Evolutionary conservation across 192 early-diverging fungal genomes (phyloP), one percentile per base, ranked within the genome.

Genomic region (Globomyces pollinis-pini): DNA sequence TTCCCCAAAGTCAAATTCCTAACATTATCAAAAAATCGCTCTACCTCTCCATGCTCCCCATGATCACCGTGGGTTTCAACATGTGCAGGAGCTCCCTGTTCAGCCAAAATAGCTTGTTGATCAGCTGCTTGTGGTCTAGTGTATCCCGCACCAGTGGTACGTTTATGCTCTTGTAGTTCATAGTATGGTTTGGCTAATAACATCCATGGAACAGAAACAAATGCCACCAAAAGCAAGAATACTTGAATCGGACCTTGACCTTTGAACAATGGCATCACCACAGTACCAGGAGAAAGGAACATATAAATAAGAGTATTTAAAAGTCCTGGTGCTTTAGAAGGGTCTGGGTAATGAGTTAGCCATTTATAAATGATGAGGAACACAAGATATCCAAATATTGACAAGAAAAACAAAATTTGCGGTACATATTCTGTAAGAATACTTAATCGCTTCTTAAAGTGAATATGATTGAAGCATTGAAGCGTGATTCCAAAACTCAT

Each of bases 301-400:
- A 99, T 99, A 74, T 94, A 96, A 68, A 99, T 99, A 59, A 99
- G 81, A 62, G 90, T 95, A 82, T 99, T 99, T 30, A 99, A 78
- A 70, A 99, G 72, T 36, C 89, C 89, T 20, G 96, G 96, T 2
- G 95, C 71, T 38, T 62, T 30, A 26, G 61, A 88, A 32, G 88
- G 75, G 72, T 89, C 80, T 55, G 71, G 68, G 89, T 92, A 99
- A 77, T 93, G 73, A 11, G 88, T 87, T 36, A 84, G 77, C 96
- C 96, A 99, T 73, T 99, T 99, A 86, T 90, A 87, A 39, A 94
- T 61, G 50, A 99, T 98, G 15, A 89, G 73, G 57, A 95, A 71
- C 24, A 85, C 79, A 38, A 99, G 80, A 70, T 99, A 99, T 18
- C 96, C 96, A 78, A 99, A 98, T 66, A 99, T 87, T 55, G 75